Base-by-base conservation (phyloP, 176 grass and related monocot species). In the Poa annua region DNA sequence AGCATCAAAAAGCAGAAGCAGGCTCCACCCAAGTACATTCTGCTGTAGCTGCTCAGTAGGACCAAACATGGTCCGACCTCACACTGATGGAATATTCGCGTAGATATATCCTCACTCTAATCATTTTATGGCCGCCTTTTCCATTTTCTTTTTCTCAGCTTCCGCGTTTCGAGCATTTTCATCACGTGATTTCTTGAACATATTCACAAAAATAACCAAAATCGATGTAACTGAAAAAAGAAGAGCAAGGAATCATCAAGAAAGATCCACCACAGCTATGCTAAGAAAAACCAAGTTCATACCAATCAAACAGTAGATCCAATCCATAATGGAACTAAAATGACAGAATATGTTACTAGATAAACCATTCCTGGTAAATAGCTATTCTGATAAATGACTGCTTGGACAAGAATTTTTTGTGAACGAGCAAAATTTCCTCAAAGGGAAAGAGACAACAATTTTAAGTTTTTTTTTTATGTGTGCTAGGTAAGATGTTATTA, bases 121-220 rank as follows among this genome's bases (percentile, higher is more conserved):
- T 51, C 75, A 83, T 80, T 88, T 91, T 90, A 79, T 88, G 20
- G 86, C 56, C 67, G 69, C 92, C 70, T 94, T 98, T 75, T 93
- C 89, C 45, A 95, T 51, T 88, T 88, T 98, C 88, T 87, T 99
- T 88, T 92, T 96, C 87, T 99, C 91, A 83, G 85, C 91, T 80
- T 96, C 96, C 42, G 25, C 83, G 55, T 73, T 88, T 77, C 83
- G 81, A 36, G 83, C 87, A 89, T 99, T 96, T 83, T 99, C 96
- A 83, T 99, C 93, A 71, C 91, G 89, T 48, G 96, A 93, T 90
- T 99, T 99, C 45, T 99, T 96, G 86, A 99, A 99, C 74, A 90
- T 87, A 80, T 96, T 99, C 61, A 99, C 93, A 66, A 99, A 99
- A 77, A 96, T 68, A 65, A 99, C 85, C 80, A 99, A 82, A 84